These are phyloP conservation scores for Boletales sp. DNA, from an alignment of 768 basidiomycete genomes.

Conservation along the genomic window DNA sequence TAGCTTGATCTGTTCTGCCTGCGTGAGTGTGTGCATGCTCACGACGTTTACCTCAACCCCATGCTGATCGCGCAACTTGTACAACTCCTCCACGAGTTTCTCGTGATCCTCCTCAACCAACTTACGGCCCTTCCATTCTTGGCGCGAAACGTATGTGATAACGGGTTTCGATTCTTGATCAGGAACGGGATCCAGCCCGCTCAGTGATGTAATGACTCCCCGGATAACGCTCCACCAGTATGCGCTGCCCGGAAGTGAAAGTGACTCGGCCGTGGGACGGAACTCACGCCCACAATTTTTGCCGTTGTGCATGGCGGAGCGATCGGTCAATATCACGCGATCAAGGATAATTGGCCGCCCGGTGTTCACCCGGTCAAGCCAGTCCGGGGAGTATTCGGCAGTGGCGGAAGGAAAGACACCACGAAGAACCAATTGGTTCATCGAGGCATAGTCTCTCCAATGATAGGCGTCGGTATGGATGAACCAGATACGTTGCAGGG, in stretches of 20 bases:
- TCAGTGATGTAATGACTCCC: conserved; percentile 67
- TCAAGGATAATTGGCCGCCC: conserved; percentile 75
- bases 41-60: conserved; percentile 90
- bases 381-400: conserved; percentile 81
- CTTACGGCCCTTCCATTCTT: conserved; percentile 86
- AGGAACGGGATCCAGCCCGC: conserved; percentile 48
- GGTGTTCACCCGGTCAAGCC: conserved; percentile 73
- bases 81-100: conserved; percentile 67
- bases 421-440: conserved; percentile 87
- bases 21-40: conserved; percentile 74
- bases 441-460: conserved; percentile 88
- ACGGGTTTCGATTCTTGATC: conserved; percentile 61
- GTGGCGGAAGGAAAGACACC: conserved; percentile 76
- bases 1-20: conserved; percentile 75
- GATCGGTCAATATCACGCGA: conserved; percentile 84
- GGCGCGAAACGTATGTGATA: conserved; percentile 90
- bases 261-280: conserved; percentile 72
- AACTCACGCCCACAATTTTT: conserved; percentile 64
- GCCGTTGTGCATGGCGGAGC: conserved; percentile 78
- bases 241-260: conserved; percentile 66
- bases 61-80: conserved; percentile 62
- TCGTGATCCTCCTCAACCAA: conserved; percentile 75
- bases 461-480: conserved; percentile 66
- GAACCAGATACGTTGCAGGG: conserved; percentile 74
- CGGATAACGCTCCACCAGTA: conserved; percentile 86